Evolutionary conservation across 495 filamentous ascomycete species (phyloP).

Genomic region (Neurospora sp.): DNA sequence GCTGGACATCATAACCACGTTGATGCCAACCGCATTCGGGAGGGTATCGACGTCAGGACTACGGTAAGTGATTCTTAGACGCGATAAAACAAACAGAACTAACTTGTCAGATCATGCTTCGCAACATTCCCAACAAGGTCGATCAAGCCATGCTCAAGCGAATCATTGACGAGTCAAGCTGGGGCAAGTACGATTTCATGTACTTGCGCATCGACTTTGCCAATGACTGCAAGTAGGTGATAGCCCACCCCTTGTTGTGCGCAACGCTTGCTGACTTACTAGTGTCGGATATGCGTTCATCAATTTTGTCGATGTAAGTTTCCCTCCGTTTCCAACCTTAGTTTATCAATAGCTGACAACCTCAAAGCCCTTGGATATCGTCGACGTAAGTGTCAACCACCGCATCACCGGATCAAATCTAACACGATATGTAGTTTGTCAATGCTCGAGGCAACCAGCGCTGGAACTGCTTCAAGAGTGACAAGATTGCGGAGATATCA

Average conservation of each 20-base stretch:
- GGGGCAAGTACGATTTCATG: slow-evolving; percentile 83
- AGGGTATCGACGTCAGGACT: slow-evolving; percentile 60
- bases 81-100: background rate
- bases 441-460: slow-evolving; percentile 56
- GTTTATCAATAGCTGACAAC: slow-evolving; percentile 18
- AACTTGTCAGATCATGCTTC: slow-evolving; percentile 73
- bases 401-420: slow-evolving; percentile 14
- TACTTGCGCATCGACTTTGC: slow-evolving; percentile 91
- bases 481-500: slow-evolving; percentile 81
- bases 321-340: background rate
- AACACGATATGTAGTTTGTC: slow-evolving; percentile 53
- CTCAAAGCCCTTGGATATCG: slow-evolving; percentile 57
- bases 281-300: slow-evolving; percentile 98
- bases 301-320: slow-evolving; percentile 75
- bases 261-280: slow-evolving; percentile 16
- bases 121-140: slow-evolving; percentile 91
- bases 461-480: slow-evolving; percentile 76
- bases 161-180: slow-evolving; percentile 68
- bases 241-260: background rate
- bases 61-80: slow-evolving; percentile 42
- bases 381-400: slow-evolving; percentile 43
- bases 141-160: slow-evolving; percentile 69
- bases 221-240: slow-evolving; percentile 76
- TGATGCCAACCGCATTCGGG: slow-evolving; percentile 53
- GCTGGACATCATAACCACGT: slow-evolving; percentile 54